phyloP scores from a whole-genome alignment of 2,329 filamentous ascomycete genomes.

The Trichoderma aggressivum region DNA sequence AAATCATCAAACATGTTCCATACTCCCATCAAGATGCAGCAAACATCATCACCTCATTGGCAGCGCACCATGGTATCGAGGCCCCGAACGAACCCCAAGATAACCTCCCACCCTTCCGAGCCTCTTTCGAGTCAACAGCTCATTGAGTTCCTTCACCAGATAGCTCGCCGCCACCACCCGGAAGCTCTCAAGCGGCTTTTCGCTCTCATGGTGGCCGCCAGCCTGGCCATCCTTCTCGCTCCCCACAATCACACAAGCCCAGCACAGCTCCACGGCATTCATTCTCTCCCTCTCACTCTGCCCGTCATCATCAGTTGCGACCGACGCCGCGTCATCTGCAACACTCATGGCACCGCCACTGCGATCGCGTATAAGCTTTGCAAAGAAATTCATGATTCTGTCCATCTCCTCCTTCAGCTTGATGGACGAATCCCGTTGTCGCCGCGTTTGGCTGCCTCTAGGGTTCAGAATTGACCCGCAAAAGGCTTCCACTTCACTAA shows the following conservation, averaged over 20 bases:
- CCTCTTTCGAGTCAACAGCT: conserved; percentile 20
- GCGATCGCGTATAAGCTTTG: conserved; percentile 31
- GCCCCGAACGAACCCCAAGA: conserved; percentile 23
- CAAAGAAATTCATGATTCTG: conserved; percentile 41
- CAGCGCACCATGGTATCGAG: neutral
- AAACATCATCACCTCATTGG: conserved; percentile 10
- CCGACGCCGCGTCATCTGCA: conserved; percentile 11
- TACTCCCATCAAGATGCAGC: neutral
- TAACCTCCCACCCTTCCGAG: conserved; percentile 24
- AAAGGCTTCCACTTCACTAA: conserved; percentile 53
- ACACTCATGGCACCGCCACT: neutral
- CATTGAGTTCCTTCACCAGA: conserved; percentile 31
- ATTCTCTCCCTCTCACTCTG: conserved; percentile 20
- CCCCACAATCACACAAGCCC: conserved; percentile 34
- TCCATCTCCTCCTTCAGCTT: conserved; percentile 53
- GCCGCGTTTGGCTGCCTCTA: conserved; percentile 45
- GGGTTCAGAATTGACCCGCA: conserved; percentile 55
- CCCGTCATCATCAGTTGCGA: neutral
- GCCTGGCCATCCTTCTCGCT: conserved; percentile 18
- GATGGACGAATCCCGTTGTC: conserved; percentile 50
- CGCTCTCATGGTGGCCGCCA: conserved; percentile 10
- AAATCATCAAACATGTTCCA: neutral
- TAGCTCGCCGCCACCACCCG: conserved; percentile 37
- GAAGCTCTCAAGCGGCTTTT: conserved; percentile 33
- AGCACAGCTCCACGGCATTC: conserved; percentile 33